Evolutionary conservation across 2,329 filamentous ascomycete genomes (phyloP).

Genomic region (Trichoderma sp.): DNA sequence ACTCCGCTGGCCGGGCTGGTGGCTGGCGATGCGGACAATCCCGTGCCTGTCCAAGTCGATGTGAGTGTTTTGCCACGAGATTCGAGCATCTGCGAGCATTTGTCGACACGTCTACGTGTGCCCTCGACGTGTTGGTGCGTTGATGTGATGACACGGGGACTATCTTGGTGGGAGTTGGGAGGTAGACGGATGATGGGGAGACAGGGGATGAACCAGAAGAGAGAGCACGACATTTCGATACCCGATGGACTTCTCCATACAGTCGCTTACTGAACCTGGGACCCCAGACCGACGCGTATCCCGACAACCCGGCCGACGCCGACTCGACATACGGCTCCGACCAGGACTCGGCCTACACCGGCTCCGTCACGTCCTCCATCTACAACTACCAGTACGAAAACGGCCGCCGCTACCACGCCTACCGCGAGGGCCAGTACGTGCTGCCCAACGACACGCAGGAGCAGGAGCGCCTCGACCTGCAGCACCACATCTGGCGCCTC

Average conservation of each 20-base stretch:
- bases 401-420: conserved; percentile 53
- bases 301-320: conserved; percentile 32
- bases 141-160: background rate
- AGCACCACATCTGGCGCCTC: conserved; percentile 57
- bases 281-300: conserved; percentile 27
- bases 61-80: conserved; percentile 26
- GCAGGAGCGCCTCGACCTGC: conserved; percentile 56
- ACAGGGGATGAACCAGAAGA: background rate
- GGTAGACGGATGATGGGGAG: background rate
- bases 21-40: conserved; percentile 28
- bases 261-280: conserved; percentile 6
- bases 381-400: conserved; percentile 51
- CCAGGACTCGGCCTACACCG: conserved; percentile 38
- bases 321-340: conserved; percentile 45
- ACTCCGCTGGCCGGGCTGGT: conserved; percentile 13
- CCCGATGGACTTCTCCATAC: background rate
- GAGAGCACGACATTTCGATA: background rate
- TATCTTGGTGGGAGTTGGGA: background rate
- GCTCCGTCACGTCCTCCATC: conserved; percentile 47
- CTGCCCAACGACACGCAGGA: conserved; percentile 57
- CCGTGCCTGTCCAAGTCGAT: conserved; percentile 35
- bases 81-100: background rate
- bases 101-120: background rate
- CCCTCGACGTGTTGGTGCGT: background rate
- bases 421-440: conserved; percentile 48